phyloP scores from a whole-genome alignment of 2,329 filamentous ascomycete genomes.

The Alternaria atra region DNA sequence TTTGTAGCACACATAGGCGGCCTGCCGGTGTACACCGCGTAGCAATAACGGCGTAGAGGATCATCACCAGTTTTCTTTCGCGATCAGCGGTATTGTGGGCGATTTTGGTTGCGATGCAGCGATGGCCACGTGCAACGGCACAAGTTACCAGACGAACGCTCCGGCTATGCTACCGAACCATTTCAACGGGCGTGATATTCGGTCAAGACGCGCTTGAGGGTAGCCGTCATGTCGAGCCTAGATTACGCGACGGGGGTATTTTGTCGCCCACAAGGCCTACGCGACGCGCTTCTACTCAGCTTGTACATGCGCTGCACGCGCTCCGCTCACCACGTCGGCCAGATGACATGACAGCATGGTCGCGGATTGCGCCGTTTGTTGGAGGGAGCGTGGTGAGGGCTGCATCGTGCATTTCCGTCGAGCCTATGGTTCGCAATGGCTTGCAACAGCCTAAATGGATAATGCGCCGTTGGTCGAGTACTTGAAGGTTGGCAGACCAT shows the following conservation, averaged over 20 bases:
- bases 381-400: conserved; percentile 25
- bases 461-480: conserved; percentile 39
- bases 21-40: conserved; percentile 25
- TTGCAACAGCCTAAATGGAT: conserved; percentile 46
- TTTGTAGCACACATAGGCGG: conserved; percentile 38
- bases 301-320: conserved; percentile 16
- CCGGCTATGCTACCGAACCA: conserved; percentile 40
- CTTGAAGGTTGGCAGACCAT: conserved; percentile 27
- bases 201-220: conserved; percentile 15
- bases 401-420: conserved; percentile 30
- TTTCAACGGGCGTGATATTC: conserved; percentile 24
- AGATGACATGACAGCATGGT: conserved; percentile 14
- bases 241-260: conserved; percentile 4
- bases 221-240: background rate
- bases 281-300: conserved; percentile 13
- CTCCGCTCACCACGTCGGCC: conserved; percentile 12
- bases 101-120: conserved; percentile 19
- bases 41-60: conserved; percentile 13
- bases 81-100: conserved; percentile 22
- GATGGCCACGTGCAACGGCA: conserved; percentile 31
- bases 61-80: conserved; percentile 7
- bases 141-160: conserved; percentile 25
- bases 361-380: conserved; percentile 15
- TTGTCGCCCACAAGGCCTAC: conserved; percentile 12
- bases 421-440: conserved; percentile 23